Base-by-base conservation (phyloP, 371 early-diverging fungal species). In the Dichotomocladium elegans region DNA sequence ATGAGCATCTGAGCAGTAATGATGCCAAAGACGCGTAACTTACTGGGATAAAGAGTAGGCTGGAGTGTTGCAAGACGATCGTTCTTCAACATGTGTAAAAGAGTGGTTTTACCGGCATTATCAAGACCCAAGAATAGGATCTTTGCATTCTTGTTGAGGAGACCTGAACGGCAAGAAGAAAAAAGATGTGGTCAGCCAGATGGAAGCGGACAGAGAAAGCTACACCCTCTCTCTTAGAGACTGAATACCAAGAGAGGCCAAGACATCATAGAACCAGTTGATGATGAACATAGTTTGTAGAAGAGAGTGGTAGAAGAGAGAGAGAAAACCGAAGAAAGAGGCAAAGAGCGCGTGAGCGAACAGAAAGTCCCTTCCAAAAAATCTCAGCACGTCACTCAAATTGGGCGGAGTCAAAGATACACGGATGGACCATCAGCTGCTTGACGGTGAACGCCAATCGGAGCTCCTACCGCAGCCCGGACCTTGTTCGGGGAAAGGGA, bases 101-200 rank as follows among this genome's bases (percentile, higher is more conserved):
- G 84, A 37, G 99, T 99, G 7, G 99, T 99, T 78, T 99, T 99
- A 53, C 99, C 99, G 53, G 99, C 98, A 82, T 99, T 99, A 72
- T 99, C 99, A 51, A 99, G 87, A 42, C 99, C 99, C 51, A 99
- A 85, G 82, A 99, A 99, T 41, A 99, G 84, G 66, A 99, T 94
- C 77, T 95, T 96, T 51, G 99, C 98, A 68, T 95, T 95, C 82
- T 98, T 98, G 78, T 96, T 95, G 64, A 94, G 80, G 61, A 98
- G 88, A 58, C 98, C 97, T 95, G 68, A 49, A 40, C 17, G 19
- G 0, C 15, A 27, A n/a, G 17, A 34, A 27, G 17, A 31, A 6
- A 53, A n/a, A 28, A 26, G 26, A 14, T 22, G 17, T 9, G 33
- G 12, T 41, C 46, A 26, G 25, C n/a, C n/a, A n/a, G n/a, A n/a